Conservation (phyloP, 148 eudicot species). For the Silene uniflora region DNA sequence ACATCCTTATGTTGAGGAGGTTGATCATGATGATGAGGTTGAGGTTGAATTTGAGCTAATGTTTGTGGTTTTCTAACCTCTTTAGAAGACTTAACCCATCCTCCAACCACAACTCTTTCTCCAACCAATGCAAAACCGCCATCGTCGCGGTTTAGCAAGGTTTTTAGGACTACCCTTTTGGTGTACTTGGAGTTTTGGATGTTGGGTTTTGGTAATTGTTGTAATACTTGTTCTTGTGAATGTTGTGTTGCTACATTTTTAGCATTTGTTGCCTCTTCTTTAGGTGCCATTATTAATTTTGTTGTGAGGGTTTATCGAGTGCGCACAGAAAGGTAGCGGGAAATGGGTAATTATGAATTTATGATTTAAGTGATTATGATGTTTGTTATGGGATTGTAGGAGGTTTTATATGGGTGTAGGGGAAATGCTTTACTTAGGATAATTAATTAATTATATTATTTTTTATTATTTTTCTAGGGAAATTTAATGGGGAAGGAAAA, state of each 20-base stretch:
- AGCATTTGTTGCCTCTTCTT: slow-evolving; percentile 14
- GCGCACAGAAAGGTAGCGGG: no score
- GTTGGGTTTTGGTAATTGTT: slow-evolving; percentile 23
- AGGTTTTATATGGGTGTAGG: slow-evolving; percentile 3
- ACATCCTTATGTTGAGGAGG: slow-evolving; percentile 36
- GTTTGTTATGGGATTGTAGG: not conserved
- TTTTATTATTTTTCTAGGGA: not conserved
- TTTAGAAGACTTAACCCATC: slow-evolving; percentile 88
- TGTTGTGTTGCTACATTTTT: slow-evolving; percentile 28
- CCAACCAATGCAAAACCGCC: slow-evolving; percentile 55
- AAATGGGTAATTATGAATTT: not conserved
- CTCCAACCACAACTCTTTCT: slow-evolving; percentile 64
- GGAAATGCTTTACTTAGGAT: slow-evolving; percentile 35
- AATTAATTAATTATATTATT: not conserved
- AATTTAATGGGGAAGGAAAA: slow-evolving; percentile 19
- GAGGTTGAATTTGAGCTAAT: slow-evolving; percentile 20
- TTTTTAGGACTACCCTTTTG: slow-evolving; percentile 58
- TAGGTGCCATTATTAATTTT: slow-evolving; percentile 18
- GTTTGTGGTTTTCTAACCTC: slow-evolving; percentile 52
- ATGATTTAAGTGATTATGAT: not conserved
- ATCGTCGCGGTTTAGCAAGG: slow-evolving; percentile 44
- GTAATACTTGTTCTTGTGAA: not conserved
- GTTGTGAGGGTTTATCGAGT: no score
- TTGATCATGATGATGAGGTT: slow-evolving; percentile 14
- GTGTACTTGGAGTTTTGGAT: slow-evolving; percentile 51